These are phyloP conservation scores for Peronospora farinosa DNA, from an alignment of 352 stramenopile genomes.

Conservation along the genomic window DNA sequence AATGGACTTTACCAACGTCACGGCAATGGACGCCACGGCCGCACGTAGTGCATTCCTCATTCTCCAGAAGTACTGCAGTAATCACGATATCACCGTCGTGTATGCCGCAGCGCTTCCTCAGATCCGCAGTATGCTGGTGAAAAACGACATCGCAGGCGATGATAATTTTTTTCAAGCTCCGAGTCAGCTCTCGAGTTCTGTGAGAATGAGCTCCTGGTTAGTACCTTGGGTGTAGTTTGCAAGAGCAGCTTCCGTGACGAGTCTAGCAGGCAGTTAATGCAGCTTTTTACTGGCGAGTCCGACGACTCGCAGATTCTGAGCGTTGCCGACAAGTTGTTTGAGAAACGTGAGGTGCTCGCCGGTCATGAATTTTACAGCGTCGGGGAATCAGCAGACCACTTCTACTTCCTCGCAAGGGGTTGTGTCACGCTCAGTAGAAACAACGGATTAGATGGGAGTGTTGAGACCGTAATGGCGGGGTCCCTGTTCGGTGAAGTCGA, in stretches of 20 bases:
- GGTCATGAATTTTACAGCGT: conserved; percentile 61
- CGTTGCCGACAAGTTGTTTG: conserved; percentile 42
- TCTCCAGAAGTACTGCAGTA: conserved; percentile 65
- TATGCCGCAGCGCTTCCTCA: conserved; percentile 56
- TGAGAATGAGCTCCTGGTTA: conserved; percentile 46
- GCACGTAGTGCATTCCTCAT: conserved; percentile 75
- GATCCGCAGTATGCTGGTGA: conserved; percentile 42
- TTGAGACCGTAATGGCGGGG: conserved; percentile 39
- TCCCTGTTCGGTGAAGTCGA: conserved; percentile 75
- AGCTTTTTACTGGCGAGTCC: conserved; percentile 55
- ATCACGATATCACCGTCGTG: conserved; percentile 51
- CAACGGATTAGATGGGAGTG: conserved; percentile 23
- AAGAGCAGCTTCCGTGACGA: conserved; percentile 31
- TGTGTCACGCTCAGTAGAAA: conserved; percentile 43
- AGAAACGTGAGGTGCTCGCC: conserved; percentile 30
- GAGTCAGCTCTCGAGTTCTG: conserved; percentile 65
- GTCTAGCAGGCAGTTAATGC: conserved; percentile 35
- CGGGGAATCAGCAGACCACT: conserved; percentile 35
- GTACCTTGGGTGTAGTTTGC: not conserved
- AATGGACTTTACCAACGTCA: conserved; percentile 79
- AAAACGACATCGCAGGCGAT: conserved; percentile 51
- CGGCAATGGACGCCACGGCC: conserved; percentile 78
- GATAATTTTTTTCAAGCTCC: conserved; percentile 49
- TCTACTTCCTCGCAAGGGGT: conserved; percentile 62
- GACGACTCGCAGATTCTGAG: conserved; percentile 26